These are phyloP conservation scores for Lodderomyces orthopsilosis DNA, from an alignment of 1,139 yeast species.

Conservation along the genomic window DNA sequence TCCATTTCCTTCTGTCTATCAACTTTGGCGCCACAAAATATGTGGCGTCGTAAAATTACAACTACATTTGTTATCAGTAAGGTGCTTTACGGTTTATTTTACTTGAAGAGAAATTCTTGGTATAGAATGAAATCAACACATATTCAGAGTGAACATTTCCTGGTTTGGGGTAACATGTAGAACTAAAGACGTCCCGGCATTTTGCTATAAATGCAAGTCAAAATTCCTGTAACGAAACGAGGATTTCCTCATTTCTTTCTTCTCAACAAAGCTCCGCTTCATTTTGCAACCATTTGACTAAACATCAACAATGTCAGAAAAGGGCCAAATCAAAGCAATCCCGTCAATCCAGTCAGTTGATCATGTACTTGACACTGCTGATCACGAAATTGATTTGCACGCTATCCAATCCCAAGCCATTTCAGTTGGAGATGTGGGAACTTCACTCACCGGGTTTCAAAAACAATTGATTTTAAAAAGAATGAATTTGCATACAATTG, in stretches of 20 bases:
- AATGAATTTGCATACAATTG: slow-evolving; percentile 24
- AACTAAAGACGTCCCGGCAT: too few species aligned
- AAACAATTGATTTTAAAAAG: slow-evolving; percentile 26
- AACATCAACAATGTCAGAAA: slow-evolving; percentile 2
- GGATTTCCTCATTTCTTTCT: too few species aligned
- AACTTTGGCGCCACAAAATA: neutral
- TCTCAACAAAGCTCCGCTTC: neutral
- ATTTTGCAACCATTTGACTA: slow-evolving; percentile 2
- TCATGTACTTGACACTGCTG: slow-evolving; percentile 13
- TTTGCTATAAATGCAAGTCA: neutral
- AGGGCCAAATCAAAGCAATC: neutral
- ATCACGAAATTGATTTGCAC: slow-evolving; percentile 20
- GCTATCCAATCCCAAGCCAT: slow-evolving; percentile 21
- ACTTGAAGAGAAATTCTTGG: neutral
- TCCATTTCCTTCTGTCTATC: neutral
- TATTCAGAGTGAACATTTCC: neutral
- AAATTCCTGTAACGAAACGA: too few species aligned
- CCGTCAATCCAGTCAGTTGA: neutral
- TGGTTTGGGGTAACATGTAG: too few species aligned
- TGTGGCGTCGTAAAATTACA: neutral
- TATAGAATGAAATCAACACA: neutral
- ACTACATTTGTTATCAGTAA: neutral
- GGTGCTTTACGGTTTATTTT: neutral
- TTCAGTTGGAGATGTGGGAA: slow-evolving; percentile 25
- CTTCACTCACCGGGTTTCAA: slow-evolving; percentile 23